Conservation (phyloP, 1,139 yeast genomes). For the Taphrina communis region DNA sequence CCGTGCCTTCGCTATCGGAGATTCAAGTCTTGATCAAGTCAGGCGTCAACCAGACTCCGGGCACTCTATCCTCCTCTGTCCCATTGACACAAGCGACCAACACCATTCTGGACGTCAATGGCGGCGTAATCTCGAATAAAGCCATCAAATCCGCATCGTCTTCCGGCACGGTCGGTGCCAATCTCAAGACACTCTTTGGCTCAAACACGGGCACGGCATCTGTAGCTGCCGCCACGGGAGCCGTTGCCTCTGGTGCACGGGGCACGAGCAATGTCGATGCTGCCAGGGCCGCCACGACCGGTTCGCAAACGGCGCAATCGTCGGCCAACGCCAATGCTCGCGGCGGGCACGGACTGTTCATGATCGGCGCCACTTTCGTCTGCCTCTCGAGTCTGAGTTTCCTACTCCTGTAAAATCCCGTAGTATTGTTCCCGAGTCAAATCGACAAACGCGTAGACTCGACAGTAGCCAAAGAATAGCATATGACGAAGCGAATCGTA, state of each 20-base stretch:
- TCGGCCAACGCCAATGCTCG: not conserved
- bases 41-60: constrained; percentile 30
- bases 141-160: constrained; percentile 29
- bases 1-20: constrained; percentile 49
- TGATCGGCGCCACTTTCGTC: not conserved
- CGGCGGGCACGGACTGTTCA: not conserved
- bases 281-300: constrained; percentile 4
- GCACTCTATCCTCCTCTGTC: constrained; percentile 51
- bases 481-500: too few species aligned
- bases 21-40: constrained; percentile 21
- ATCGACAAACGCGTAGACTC: too few species aligned
- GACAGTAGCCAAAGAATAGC: too few species aligned
- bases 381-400: constrained; percentile 11
- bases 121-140: constrained; percentile 58
- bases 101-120: constrained; percentile 59
- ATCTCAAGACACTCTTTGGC: constrained; percentile 27
- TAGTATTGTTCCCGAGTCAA: not conserved
- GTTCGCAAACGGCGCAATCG: not conserved
- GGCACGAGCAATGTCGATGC: not conserved
- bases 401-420: not conserved
- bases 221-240: constrained; percentile 15
- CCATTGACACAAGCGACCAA: constrained; percentile 54
- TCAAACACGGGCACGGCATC: constrained; percentile 30
- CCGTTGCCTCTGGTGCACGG: not conserved
- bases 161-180: constrained; percentile 20